Evolutionary conservation across 495 filamentous ascomycete genomes (phyloP), one percentile per base, ranked within the genome.

Genomic region (Aspergillus coremiiformis): DNA sequence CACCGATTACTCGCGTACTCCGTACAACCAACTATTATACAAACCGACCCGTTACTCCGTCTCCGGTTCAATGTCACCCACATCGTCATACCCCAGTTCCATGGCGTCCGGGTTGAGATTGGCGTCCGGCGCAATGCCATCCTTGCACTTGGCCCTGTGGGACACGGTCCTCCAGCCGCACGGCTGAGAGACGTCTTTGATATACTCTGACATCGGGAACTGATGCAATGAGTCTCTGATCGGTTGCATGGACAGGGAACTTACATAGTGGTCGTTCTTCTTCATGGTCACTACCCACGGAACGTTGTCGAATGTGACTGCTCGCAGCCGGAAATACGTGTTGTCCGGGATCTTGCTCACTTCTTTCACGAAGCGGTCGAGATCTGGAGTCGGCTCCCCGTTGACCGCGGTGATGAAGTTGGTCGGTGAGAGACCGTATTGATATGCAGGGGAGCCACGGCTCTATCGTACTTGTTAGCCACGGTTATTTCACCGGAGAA

Each of bases 251-350:
- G n/a, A 17, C 30, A 11, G 20, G 39, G 32, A 7, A 63, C 74
- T 67, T 60, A 81, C 78, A 65, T 99, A 99, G 68, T 99, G 93
- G 66, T 99, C 94, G 66, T 95, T 94, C 82, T 99, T 99, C 83
- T 99, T 99, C 84, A 99, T 96, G 22, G 92, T 96, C 17, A 93
- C 87, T 21, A 97, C 88, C 86, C 91, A 99, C 12, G 90, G 92
- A 14, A 97, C 90, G 55, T 93, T 94, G 65, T 99, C 93, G 61
- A 97, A 99, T 2, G 93, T 97, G 63, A 96, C 87, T 9, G 91
- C 88, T 54, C 87, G 85, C 12, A 99, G 76, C 20, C 94, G 82
- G 83, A 98, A 96, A 72, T 98, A 99, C 3, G 88, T 93, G 66
- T 97, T 97, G 58, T 99, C 90, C 0, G 87, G 87, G 59, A 99